Conservation (phyloP, 768 basidiomycete genomes). For the Mycena galopus region DNA sequence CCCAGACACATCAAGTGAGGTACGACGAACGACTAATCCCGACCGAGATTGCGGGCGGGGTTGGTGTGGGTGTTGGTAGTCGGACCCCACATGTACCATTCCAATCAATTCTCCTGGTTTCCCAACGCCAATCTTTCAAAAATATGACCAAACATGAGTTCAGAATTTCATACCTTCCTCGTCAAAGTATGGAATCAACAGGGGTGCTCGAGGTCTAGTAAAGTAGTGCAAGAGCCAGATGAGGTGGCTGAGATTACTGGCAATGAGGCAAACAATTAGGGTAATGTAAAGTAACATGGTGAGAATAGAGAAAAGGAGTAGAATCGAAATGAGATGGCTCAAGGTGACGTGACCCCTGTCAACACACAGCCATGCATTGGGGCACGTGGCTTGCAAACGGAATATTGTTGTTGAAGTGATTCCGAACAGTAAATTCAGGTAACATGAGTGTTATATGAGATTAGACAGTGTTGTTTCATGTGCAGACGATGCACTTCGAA, state of each 20-base stretch:
- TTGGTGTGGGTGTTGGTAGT: background rate
- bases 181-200: background rate
- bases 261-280: background rate
- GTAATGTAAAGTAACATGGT: background rate
- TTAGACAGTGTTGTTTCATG: too few relatives aligned
- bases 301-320: too few relatives aligned
- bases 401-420: too few relatives aligned
- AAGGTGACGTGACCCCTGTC: too few relatives aligned
- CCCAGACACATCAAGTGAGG: too few relatives aligned
- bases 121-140: too few relatives aligned
- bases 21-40: background rate
- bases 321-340: too few relatives aligned
- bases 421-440: too few relatives aligned
- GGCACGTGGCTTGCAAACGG: too few relatives aligned
- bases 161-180: background rate
- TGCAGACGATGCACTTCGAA: too few relatives aligned
- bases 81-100: background rate
- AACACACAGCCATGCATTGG: too few relatives aligned
- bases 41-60: background rate
- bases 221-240: background rate
- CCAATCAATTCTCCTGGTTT: background rate
- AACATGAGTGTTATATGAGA: too few relatives aligned
- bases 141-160: background rate
- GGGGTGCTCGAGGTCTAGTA: background rate
- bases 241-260: background rate